phyloP scores from a whole-genome alignment of 2,329 filamentous ascomycete species.

The Claviceps citrina region DNA sequence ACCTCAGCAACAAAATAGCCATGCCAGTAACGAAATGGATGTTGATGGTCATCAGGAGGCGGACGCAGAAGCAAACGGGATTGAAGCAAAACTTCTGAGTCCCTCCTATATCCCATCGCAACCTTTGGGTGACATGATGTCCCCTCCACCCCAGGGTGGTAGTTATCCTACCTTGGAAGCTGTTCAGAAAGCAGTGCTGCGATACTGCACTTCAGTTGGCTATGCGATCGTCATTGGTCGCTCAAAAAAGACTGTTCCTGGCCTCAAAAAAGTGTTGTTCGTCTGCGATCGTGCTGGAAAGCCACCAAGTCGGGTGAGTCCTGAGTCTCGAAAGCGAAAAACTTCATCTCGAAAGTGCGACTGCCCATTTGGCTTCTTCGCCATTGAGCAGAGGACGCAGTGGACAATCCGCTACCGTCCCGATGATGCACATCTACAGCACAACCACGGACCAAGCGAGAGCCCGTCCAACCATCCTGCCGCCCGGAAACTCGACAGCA shows the following conservation, averaged over 20 bases:
- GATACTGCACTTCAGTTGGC: slow-evolving; percentile 51
- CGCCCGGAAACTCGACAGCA: slow-evolving; percentile 49
- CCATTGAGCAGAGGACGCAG: slow-evolving; percentile 50
- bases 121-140: slow-evolving; percentile 45
- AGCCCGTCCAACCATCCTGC: slow-evolving; percentile 52
- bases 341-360: slow-evolving; percentile 55
- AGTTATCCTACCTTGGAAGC: slow-evolving; percentile 50
- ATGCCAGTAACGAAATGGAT: slow-evolving; percentile 36
- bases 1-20: slow-evolving; percentile 25
- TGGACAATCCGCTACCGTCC: slow-evolving; percentile 53
- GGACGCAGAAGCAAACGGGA: slow-evolving; percentile 27
- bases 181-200: slow-evolving; percentile 46
- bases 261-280: slow-evolving; percentile 51
- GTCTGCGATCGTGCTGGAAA: slow-evolving; percentile 52
- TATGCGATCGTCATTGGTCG: slow-evolving; percentile 54
- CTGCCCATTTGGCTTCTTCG: slow-evolving; percentile 55
- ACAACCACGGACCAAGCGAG: slow-evolving; percentile 52
- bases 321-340: slow-evolving; percentile 48
- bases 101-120: slow-evolving; percentile 35
- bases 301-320: slow-evolving; percentile 44
- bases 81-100: slow-evolving; percentile 33
- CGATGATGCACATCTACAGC: slow-evolving; percentile 38
- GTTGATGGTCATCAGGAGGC: slow-evolving; percentile 34
- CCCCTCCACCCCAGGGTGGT: slow-evolving; percentile 46
- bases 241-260: slow-evolving; percentile 52